Evolutionary conservation across 768 basidiomycete genomes (phyloP), one percentile per base, ranked within the genome.

Genomic region (Rhodotorula taiwanensis): DNA sequence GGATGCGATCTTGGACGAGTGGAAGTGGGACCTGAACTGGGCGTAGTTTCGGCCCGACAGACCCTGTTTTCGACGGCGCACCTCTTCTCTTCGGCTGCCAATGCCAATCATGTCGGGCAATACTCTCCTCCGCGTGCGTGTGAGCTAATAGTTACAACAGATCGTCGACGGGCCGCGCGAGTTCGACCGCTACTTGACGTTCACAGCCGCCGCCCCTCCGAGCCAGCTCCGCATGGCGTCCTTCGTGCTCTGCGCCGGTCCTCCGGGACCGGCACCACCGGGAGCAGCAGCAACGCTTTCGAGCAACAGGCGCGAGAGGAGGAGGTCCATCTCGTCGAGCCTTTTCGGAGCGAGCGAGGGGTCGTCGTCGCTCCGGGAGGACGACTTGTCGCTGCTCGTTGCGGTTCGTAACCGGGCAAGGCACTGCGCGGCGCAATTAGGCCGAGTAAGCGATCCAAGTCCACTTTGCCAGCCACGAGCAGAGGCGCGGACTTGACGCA

Each of bases 21-120:
- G 62, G 62, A 33, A 33, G 3, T 64, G 62, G 62, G 13, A 41
- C 9, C 47, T 58, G 34, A 64, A 58, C 30, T 64, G 4, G 5
- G 62, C 62, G 28, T 58, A 39, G 36, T 14, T 16, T 39, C 36
- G 9, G 10, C 36, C 16, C 9, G 10, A 39, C 16, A 16, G 36
- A 39, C 10, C 16, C 36, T 16, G 36, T 16, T 39, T 16, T 16
- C 10, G 16, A 39, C 36, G 36, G 36, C 36, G 36, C 16, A 39
- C 36, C 10, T 39, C 36, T 39, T 10, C 16, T 39, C 16, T 39
- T 39, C 36, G 16, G n/a, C n/a, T n/a, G n/a, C n/a, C n/a, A n/a
- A n/a, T n/a, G n/a, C n/a, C n/a, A n/a, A n/a, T n/a, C n/a, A n/a
- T n/a, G n/a, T n/a, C n/a, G n/a, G n/a, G n/a, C 36, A 39, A 39